A percentile compares a stretch with the other conserved stretches of the same genome.
phyloP scores from a whole-genome alignment of 148 eudicot species.

The Arctostaphylos glauca region DNA sequence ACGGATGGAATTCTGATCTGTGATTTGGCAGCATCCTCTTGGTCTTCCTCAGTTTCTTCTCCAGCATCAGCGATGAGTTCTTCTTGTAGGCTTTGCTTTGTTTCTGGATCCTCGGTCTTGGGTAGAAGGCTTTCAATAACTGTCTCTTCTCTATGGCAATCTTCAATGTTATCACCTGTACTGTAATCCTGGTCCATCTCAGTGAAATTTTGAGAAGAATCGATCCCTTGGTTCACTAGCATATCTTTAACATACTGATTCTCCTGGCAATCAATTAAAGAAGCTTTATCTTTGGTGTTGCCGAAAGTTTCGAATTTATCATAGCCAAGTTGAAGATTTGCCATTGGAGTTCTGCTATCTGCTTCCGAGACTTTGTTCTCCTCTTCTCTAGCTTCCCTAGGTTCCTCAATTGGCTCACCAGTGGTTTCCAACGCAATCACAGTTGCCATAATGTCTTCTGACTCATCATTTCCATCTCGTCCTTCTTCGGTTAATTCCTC shows the following conservation, averaged over 20 bases:
- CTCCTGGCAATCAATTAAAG: too few relatives aligned
- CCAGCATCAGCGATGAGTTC: slow-evolving; percentile 12
- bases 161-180: slow-evolving; percentile 10
- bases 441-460: neutral
- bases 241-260: too few relatives aligned
- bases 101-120: slow-evolving; percentile 4
- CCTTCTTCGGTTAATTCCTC: slow-evolving; percentile 17
- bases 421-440: neutral
- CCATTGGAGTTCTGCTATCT: too few relatives aligned
- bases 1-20: neutral
- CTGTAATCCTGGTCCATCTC: slow-evolving; percentile 5
- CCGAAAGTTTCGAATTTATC: too few relatives aligned
- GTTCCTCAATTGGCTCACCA: too few relatives aligned
- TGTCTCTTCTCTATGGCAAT: slow-evolving; percentile 4
- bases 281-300: too few relatives aligned
- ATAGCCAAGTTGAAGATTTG: too few relatives aligned
- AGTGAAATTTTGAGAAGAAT: too few relatives aligned
- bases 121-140: slow-evolving; percentile 6
- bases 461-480: slow-evolving; percentile 2
- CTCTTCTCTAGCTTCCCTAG: neutral
- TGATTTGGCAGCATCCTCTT: slow-evolving; percentile 15
- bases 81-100: slow-evolving; percentile 9
- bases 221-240: too few relatives aligned
- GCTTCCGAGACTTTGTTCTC: neutral
- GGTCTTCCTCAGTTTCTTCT: slow-evolving; percentile 11